Evolutionary conservation across 2,329 filamentous ascomycete species (phyloP), one percentile per base, ranked within the genome.

Genomic region (Fusarium cyanostomum): DNA sequence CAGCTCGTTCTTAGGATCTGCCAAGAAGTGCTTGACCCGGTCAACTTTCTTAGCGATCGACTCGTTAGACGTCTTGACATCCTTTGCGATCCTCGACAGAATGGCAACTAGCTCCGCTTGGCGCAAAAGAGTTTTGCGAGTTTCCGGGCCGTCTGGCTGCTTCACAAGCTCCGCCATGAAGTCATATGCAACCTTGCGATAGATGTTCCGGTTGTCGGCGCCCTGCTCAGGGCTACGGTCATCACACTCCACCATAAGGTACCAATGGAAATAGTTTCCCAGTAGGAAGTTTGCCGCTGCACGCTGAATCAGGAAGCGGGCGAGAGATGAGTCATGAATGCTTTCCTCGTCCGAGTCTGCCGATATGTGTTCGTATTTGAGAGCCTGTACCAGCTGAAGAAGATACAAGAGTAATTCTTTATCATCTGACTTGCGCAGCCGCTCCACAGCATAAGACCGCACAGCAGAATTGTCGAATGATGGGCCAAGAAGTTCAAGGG

Each of bases 231-330:
- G 87, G 65, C 90, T 93, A 57, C 84, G 82, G 74, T 97, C 94
- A 68, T 96, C 92, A 68, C 94, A 96, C 78, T 99, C 96, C 2
- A 99, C 95, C 89, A 97, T 97, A 3, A 99, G 83, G 75, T 98
- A 99, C 95, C 95, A 99, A 75, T 97, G 92, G 51, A 99, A 87
- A 77, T 96, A 97, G 74, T 96, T 99, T 27, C 94, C 95, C 2
- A 99, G 84, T 58, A 91, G 89, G 71, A 97, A 92, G 72, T 96
- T 98, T 61, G 89, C 88, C 12, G 92, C 90, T 4, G 95, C 96
- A 31, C 95, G 87, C 1, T 91, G 87, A 53, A 99, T 95, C 4
- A 99, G 82, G 72, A 99, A 99, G 21, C 86, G 87, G 3, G 94
- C 94, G 7, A 99, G 81, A 0, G 94, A 97, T 0, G 94, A 97